These are phyloP conservation scores for Ogataea trehalophila DNA, from an alignment of 805 yeast species.

Conservation along the genomic window DNA sequence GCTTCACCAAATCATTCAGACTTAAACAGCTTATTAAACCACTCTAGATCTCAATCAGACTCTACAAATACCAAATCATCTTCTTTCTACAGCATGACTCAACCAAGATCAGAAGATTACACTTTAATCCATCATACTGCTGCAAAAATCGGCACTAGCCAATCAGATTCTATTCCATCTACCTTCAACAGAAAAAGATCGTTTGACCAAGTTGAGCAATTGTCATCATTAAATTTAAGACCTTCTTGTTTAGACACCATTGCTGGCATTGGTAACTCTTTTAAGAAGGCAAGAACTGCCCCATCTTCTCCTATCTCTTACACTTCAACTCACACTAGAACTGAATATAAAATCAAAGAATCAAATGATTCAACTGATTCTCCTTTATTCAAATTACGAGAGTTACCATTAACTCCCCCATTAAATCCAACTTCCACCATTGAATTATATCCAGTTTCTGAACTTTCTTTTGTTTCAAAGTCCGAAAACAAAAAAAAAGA, in stretches of 20 bases:
- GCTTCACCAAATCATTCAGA: constrained; percentile 12
- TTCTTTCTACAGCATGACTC: constrained; percentile 20
- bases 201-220: constrained; percentile 4
- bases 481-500: not conserved
- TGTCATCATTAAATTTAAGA: not conserved
- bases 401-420: constrained; percentile 25
- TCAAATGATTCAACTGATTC: constrained; percentile 15
- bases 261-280: not conserved
- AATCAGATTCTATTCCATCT: not conserved
- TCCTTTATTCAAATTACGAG: constrained; percentile 15
- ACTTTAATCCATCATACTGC: constrained; percentile 8
- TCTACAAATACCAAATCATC: constrained; percentile 24
- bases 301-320: constrained; percentile 26
- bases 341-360: not conserved
- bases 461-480: constrained; percentile 4
- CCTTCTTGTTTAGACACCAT: not conserved
- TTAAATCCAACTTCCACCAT: constrained; percentile 18
- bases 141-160: not conserved
- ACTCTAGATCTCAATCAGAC: constrained; percentile 30
- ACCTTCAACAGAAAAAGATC: constrained; percentile 11
- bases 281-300: constrained; percentile 26
- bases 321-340: not conserved
- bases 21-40: constrained; percentile 12
- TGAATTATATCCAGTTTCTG: constrained; percentile 6
- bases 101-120: constrained; percentile 21